phyloP scores from a whole-genome alignment of 495 filamentous ascomycete species.

The Aspergillus bertholletiae region DNA sequence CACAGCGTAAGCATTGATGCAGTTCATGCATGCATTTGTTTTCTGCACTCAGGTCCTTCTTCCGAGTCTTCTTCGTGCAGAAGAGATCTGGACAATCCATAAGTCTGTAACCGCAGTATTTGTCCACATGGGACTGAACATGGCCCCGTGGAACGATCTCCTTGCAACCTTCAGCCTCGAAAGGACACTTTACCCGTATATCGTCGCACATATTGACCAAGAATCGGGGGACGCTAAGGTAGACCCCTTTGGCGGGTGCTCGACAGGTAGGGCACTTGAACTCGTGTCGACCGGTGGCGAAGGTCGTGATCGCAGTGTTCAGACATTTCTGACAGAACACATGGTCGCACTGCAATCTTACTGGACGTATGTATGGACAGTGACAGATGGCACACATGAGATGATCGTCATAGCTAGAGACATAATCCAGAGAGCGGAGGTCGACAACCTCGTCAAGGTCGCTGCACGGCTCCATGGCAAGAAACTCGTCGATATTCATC shows the following conservation, averaged over 20 bases:
- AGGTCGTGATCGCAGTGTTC: conserved; percentile 50
- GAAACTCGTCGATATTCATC: conserved; percentile 35
- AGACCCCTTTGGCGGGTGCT: conserved; percentile 32
- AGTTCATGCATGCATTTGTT: conserved; percentile 54
- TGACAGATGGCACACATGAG: conserved; percentile 83
- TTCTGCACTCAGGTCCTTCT: conserved; percentile 39
- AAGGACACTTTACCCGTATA: conserved; percentile 70
- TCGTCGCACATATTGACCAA: conserved; percentile 69
- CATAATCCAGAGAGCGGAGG: conserved; percentile 67
- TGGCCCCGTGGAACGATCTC: conserved; percentile 60
- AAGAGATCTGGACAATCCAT: conserved; percentile 57
- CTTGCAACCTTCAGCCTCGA: conserved; percentile 57
- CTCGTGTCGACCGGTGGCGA: conserved; percentile 33
- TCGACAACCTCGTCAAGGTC: conserved; percentile 49
- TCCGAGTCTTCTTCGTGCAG: conserved; percentile 50
- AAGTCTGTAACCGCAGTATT: conserved; percentile 65
- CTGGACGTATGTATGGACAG: conserved; percentile 65
- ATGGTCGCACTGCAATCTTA: conserved; percentile 71
- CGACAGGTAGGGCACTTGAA: conserved; percentile 48
- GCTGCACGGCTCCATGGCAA: conserved; percentile 29
- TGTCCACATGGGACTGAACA: conserved; percentile 69
- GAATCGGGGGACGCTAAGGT: conserved; percentile 48
- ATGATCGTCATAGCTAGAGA: conserved; percentile 65
- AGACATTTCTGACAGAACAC: conserved; percentile 75
- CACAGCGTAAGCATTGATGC: conserved; percentile 52